phyloP scores from a whole-genome alignment of 257 asterid genomes.

The Euphrasia confusa region DNA sequence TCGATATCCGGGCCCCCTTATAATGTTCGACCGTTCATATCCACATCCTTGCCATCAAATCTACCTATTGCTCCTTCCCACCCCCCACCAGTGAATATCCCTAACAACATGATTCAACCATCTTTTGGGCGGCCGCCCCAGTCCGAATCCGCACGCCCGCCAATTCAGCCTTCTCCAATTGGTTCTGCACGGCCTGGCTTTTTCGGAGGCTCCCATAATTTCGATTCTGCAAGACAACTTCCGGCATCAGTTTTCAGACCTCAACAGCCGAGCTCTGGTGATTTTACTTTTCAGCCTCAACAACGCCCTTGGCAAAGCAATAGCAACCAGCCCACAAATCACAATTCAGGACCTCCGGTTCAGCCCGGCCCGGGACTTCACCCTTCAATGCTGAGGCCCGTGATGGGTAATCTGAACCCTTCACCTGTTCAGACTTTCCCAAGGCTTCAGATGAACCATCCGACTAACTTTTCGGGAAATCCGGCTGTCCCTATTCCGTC shows the following conservation, averaged over 20 bases:
- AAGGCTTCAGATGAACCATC: conserved; percentile 49
- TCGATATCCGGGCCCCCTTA: conserved; percentile 6
- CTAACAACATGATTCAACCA: conserved; percentile 34
- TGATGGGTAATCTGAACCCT: conserved; percentile 34
- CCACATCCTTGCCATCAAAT: conserved; percentile 31
- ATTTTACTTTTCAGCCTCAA: conserved; percentile 80
- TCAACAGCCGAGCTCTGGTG: conserved; percentile 54
- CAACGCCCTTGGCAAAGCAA: conserved; percentile 45
- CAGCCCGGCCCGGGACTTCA: conserved; percentile 45
- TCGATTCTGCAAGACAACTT: conserved; percentile 35
- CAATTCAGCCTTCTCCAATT: conserved; percentile 18
- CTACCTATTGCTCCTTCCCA: conserved; percentile 27
- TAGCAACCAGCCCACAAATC: conserved; percentile 35
- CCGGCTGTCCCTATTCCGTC: conserved; percentile 36
- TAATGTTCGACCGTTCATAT: conserved; percentile 29
- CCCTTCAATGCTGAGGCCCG: conserved; percentile 39
- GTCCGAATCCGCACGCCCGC: conserved; percentile 23
- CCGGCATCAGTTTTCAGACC: conserved; percentile 40
- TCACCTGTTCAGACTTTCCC: conserved; percentile 45
- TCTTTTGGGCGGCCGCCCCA: conserved; percentile 33
- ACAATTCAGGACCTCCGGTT: conserved; percentile 34
- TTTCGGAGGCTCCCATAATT: conserved; percentile 35
- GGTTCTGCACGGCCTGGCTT: conserved; percentile 26
- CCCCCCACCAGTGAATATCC: conserved; percentile 28
- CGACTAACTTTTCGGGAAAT: conserved; percentile 39